Base-by-base conservation (phyloP, 1,284 basidiomycete genomes). In the Paramarasmius palmivorus region DNA sequence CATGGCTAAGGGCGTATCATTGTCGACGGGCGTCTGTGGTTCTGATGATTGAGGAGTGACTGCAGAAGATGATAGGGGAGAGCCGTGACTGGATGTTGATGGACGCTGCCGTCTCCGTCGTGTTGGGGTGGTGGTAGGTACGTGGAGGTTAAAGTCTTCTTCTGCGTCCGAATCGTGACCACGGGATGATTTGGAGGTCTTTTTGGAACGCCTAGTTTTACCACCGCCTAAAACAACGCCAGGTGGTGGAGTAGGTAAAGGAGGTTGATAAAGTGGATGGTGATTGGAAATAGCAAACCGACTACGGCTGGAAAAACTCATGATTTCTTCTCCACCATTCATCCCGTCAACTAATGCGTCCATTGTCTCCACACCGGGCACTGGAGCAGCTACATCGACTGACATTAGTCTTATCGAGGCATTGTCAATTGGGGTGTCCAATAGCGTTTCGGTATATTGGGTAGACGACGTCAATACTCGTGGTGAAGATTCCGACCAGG, bases 341-440 rank as follows among this genome's bases (percentile, higher is more conserved):
- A 93, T 91, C 10, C 86, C 86, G 60, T 92, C 90, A 14, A 92
- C 90, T 52, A 93, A 71, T 14, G 90, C 89, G 64, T 93, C 91
- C 85, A 93, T 88, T 8, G 83, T 83, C 69, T 91, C 89, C 14
- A 93, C 89, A 7, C 88, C 88, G 3, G 88, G 67, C 7, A 88
- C 72, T 9, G 89, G 88, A 20, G 89, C 88, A 35, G 88, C 81
- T 14, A 92, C 88, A 36, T 90, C 68, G n/a, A 85, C 83, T 17
- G 84, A 78, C 55, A 86, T 82, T 45, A 76, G 65, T 39, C 80
- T 76, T 47, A 78, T 68, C 8, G 75, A 77, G 42, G 64, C 64
- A 54, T 71, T 69, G 62, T 90, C 86, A 23, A 81, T 68, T 2
- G 87, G 88, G 0, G 88, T 90, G 57, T 79, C 79, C 26, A 85